Base-by-base conservation (phyloP, 306 rosid species). In the Canavalia gladiata region DNA sequence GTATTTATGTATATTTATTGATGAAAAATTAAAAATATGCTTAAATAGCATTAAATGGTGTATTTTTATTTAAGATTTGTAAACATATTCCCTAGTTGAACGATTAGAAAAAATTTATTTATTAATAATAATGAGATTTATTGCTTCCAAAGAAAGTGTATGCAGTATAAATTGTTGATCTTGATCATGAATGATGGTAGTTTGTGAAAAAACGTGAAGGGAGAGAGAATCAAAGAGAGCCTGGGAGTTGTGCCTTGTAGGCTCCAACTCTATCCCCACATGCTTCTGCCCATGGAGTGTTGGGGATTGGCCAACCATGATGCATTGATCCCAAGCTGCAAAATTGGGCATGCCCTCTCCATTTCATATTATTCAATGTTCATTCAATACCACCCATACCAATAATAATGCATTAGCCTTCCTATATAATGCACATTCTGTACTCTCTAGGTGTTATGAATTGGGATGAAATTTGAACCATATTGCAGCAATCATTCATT, bases 251-350 rank as follows among this genome's bases (percentile, higher is more conserved):
- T 63, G 82, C 78, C 57, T 72, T 57, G 71, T 39, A 72, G 47
- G 66, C 68, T 60, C 49, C 34, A 78, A 64, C 34, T 13, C 8
- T 35, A 45, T 42, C 71, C 65, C 43, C 88, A 85, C 87, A 59
- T 83, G 89, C 86, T 8, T 54, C 8, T 68, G 71, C 76, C 64
- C 72, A 70, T 72, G 79, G 50, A 6, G 45, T 76, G 85, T 74
- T 41, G 75, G 73, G 51, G 18, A 52, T 74, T 68, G 45, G 29
- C 39, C 76, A 51, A 70, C 34, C 83, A 77, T 62, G 9, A 18
- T 74, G 68, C 68, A 55, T 77, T 81, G 80, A 74, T 74, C 49
- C 84, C 84, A 47, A 6, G 7, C 62, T 76, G 34, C 71, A 65
- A 45, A 43, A 33, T 4, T 72, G 28, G 51, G 45, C 0, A 12